phyloP scores from a whole-genome alignment of 805 yeast species.

The Cyberlindnera suaveolens region DNA sequence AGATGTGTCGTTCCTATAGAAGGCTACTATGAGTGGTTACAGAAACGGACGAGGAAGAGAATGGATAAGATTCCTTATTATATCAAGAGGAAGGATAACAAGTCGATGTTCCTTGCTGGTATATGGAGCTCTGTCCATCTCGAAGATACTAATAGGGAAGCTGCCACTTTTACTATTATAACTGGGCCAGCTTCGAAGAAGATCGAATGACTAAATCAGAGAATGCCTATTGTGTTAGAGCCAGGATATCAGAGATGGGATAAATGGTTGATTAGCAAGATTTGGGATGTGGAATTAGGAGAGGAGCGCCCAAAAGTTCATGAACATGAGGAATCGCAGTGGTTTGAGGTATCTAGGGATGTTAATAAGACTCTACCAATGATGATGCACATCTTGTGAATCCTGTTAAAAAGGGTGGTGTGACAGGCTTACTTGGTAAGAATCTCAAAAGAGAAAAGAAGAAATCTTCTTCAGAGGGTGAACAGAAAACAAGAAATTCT shows the following conservation, averaged over 20 bases:
- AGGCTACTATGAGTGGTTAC: conserved; percentile 87
- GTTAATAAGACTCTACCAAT: conserved; percentile 56
- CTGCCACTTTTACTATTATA: conserved; percentile 57
- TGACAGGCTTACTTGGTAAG: too few relatives aligned
- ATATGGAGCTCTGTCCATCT: conserved; percentile 29
- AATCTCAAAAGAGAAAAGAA: too few relatives aligned
- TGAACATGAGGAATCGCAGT: conserved; percentile 32
- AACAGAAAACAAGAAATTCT: too few relatives aligned
- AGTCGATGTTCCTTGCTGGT: conserved; percentile 63
- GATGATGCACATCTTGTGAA: conserved; percentile 32
- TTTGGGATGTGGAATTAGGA: conserved; percentile 35
- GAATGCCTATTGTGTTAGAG: conserved; percentile 71
- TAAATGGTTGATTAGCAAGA: conserved; percentile 46
- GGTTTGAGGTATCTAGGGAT: conserved; percentile 49
- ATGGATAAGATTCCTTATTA: conserved; percentile 56
- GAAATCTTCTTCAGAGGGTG: too few relatives aligned
- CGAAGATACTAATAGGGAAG: conserved; percentile 17
- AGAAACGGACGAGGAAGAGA: conserved; percentile 20
- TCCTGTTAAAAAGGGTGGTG: conserved; percentile 16
- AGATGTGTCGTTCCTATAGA: conserved; percentile 74
- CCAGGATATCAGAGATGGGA: conserved; percentile 54
- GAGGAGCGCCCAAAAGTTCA: conserved; percentile 33
- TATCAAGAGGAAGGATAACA: conserved; percentile 44
- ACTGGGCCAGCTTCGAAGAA: conserved; percentile 65
- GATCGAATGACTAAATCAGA: conserved; percentile 60